Conservation (phyloP, 169 alveolate species). For the Cryptosporidium felis region DNA sequence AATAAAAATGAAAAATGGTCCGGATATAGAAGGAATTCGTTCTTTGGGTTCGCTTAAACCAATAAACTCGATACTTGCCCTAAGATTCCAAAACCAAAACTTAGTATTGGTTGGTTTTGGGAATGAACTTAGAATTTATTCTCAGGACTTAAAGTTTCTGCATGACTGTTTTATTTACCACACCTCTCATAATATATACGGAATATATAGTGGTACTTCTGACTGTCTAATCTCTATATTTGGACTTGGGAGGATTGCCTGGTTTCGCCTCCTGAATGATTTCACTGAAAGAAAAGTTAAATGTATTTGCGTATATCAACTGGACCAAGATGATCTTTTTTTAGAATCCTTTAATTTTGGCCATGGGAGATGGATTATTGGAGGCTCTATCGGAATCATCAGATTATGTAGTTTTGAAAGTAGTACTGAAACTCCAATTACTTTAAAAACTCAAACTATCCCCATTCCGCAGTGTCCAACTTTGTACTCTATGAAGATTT, state of each 20-base stretch:
- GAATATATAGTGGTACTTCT: not conserved
- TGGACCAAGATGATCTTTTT: constrained; percentile 6
- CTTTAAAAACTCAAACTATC: not conserved
- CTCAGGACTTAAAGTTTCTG: not conserved
- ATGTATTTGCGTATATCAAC: not conserved
- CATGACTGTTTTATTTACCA: constrained; percentile 12
- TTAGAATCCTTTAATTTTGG: constrained; percentile 23
- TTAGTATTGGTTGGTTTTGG: constrained; percentile 42
- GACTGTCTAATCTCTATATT: not conserved
- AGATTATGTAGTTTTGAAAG: not conserved
- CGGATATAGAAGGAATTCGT: not conserved
- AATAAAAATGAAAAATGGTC: constrained; percentile 35
- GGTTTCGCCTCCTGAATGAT: not conserved
- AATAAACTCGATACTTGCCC: constrained; percentile 2
- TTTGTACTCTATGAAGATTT: constrained; percentile 21
- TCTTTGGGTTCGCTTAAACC: constrained; percentile 43
- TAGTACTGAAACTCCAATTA: not conserved
- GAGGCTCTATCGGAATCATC: constrained; percentile 28
- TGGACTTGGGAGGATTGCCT: constrained; percentile 10
- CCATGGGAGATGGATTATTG: constrained; percentile 36
- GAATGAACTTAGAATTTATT: constrained; percentile 49
- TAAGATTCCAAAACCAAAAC: not conserved
- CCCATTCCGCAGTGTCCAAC: constrained; percentile 8
- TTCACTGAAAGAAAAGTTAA: not conserved
- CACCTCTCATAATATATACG: constrained; percentile 42